These are phyloP conservation scores for Aspergillus intermedius DNA, from an alignment of 2,329 filamentous ascomycete species.

Conservation along the genomic window DNA sequence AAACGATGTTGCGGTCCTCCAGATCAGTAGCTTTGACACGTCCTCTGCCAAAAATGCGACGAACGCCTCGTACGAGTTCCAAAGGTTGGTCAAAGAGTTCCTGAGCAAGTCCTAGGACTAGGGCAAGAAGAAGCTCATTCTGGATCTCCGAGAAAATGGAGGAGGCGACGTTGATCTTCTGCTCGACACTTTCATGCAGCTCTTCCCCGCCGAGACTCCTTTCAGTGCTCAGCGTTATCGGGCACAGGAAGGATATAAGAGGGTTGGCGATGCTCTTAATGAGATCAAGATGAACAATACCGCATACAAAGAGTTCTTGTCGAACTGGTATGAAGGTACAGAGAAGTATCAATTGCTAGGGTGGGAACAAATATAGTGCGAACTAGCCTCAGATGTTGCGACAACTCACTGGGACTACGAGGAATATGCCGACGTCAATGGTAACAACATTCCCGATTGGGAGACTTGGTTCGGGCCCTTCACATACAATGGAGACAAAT, in stretches of 20 bases:
- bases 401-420: constrained; percentile 9
- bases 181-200: constrained; percentile 46
- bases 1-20: constrained; percentile 40
- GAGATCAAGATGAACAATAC: constrained; percentile 8
- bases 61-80: constrained; percentile 23
- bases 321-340: too few relatives aligned
- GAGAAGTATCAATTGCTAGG: too few relatives aligned
- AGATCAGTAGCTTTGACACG: constrained; percentile 35
- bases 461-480: constrained; percentile 32
- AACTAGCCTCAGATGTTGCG: not conserved
- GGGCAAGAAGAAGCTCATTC: constrained; percentile 52
- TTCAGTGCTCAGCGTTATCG: constrained; percentile 41
- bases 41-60: constrained; percentile 3
- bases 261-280: constrained; percentile 18
- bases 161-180: constrained; percentile 47
- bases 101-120: constrained; percentile 40
- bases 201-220: constrained; percentile 38
- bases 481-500: constrained; percentile 14
- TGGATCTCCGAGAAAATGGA: constrained; percentile 55
- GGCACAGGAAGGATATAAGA: constrained; percentile 31
- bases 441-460: constrained; percentile 34
- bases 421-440: constrained; percentile 15
- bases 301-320: not conserved
- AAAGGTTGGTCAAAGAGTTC: constrained; percentile 32
- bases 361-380: too few relatives aligned